Evolutionary conservation across 768 basidiomycete species (phyloP).

Genomic region (Leccinum arenicola): DNA sequence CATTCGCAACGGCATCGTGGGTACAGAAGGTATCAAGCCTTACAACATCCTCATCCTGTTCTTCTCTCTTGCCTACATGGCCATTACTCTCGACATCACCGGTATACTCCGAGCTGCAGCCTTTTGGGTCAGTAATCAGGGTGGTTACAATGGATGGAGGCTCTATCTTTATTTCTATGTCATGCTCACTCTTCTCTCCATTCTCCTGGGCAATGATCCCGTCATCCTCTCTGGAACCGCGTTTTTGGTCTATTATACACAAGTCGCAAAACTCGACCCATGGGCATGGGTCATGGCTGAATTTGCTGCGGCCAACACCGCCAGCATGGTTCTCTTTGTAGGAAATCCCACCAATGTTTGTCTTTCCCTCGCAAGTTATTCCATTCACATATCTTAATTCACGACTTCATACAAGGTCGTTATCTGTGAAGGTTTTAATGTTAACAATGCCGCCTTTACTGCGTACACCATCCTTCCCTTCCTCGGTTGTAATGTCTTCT

Average conservation of each 20-base stretch:
- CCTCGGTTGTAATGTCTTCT: constrained; percentile 61
- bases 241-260: constrained; percentile 86
- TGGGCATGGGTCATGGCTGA: constrained; percentile 72
- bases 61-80: constrained; percentile 89
- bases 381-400: not conserved
- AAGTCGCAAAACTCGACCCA: constrained; percentile 48
- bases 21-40: constrained; percentile 75
- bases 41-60: constrained; percentile 94
- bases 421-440: constrained; percentile 79
- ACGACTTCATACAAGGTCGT: constrained; percentile 44
- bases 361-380: not conserved
- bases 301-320: constrained; percentile 79
- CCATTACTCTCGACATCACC: constrained; percentile 86
- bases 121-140: constrained; percentile 82
- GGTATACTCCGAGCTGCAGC: constrained; percentile 86
- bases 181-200: constrained; percentile 75
- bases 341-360: constrained; percentile 86
- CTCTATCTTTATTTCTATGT: constrained; percentile 81
- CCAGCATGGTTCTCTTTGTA: constrained; percentile 71
- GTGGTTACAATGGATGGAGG: constrained; percentile 66
- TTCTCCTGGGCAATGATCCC: constrained; percentile 91
- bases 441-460: constrained; percentile 77
- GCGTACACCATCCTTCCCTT: constrained; percentile 84
- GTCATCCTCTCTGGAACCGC: constrained; percentile 90
- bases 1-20: constrained; percentile 77